A percentile compares a stretch with the other conserved stretches of the same genome.
Conservation (phyloP, 176 grass and related monocot species). For the Luzula sylvatica region DNA sequence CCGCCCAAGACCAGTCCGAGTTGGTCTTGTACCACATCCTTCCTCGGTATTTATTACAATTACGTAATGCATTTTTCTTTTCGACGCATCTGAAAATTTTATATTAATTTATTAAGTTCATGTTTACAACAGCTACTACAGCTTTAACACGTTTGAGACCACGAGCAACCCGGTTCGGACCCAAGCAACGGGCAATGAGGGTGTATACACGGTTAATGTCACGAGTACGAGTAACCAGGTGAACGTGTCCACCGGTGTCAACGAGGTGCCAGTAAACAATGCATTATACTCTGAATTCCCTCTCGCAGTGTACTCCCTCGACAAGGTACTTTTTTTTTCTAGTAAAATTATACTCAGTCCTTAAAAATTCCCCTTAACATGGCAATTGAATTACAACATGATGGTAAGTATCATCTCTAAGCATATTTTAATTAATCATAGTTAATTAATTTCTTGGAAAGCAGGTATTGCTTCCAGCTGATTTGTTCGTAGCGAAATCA, state of each 20-base stretch:
- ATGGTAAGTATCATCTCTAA: too few species aligned
- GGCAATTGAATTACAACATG: too few species aligned
- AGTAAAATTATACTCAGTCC: too few species aligned
- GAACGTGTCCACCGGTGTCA: constrained; percentile 41
- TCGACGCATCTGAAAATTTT: too few species aligned
- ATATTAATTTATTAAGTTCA: too few species aligned
- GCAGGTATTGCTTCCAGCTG: constrained; percentile 22
- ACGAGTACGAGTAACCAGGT: constrained; percentile 34
- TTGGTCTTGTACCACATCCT: constrained; percentile 59
- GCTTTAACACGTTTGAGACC: constrained; percentile 41
- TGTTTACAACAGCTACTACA: constrained; percentile 27
- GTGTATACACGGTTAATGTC: constrained; percentile 48
- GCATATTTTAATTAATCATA: too few species aligned
- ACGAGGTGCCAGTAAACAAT: constrained; percentile 25
- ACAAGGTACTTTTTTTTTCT: constrained; percentile 26
- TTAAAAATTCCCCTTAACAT: too few species aligned
- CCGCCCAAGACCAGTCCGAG: constrained; percentile 34
- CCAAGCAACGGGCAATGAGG: constrained; percentile 38
- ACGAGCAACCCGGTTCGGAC: constrained; percentile 65
- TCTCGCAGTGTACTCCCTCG: constrained; percentile 35
- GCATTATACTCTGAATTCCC: constrained; percentile 26
- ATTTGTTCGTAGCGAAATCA: constrained; percentile 25
- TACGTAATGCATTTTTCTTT: too few species aligned
- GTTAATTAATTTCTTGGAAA: too few species aligned
- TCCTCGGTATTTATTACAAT: constrained; percentile 24